Evolutionary conservation across 2,329 filamentous ascomycete genomes (phyloP).

Genomic region (Fusarium aywerte): DNA sequence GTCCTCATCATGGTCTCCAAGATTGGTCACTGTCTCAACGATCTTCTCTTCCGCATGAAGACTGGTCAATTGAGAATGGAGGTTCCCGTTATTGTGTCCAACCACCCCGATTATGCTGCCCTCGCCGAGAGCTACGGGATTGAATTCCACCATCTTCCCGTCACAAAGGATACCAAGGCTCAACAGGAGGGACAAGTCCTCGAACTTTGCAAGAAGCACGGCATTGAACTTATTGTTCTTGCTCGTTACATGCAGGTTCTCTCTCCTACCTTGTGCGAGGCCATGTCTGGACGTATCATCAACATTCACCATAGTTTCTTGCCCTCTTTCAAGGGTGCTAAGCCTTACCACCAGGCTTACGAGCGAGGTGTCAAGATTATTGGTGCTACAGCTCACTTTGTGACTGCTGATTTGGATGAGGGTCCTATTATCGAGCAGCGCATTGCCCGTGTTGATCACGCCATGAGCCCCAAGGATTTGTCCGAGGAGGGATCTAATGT

Average conservation of each 20-base stretch:
- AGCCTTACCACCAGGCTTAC: constrained; percentile 89
- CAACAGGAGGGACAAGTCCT: constrained; percentile 78
- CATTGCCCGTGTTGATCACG: constrained; percentile 79
- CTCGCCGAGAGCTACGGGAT: constrained; percentile 80
- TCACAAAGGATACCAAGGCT: constrained; percentile 80
- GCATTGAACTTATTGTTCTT: constrained; percentile 81
- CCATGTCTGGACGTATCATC: constrained; percentile 88
- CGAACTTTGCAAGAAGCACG: constrained; percentile 73
- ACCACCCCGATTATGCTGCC: constrained; percentile 78
- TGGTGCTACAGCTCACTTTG: constrained; percentile 86
- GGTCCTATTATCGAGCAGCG: constrained; percentile 90
- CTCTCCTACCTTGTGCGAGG: constrained; percentile 76
- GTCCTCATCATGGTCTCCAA: constrained; percentile 92
- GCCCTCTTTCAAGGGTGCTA: constrained; percentile 87
- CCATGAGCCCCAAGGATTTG: constrained; percentile 78
- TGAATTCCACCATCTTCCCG: constrained; percentile 82
- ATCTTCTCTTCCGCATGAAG: constrained; percentile 82
- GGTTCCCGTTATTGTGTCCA: constrained; percentile 81
- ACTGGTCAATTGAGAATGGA: constrained; percentile 80
- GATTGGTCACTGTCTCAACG: constrained; percentile 87
- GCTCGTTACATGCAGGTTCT: constrained; percentile 91
- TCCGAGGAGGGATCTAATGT: constrained; percentile 85
- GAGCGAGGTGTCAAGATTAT: constrained; percentile 90
- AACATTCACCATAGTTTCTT: constrained; percentile 92
- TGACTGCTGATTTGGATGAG: constrained; percentile 86